Conservation (phyloP, 2,329 filamentous ascomycete genomes). For the Fusarium luffae region DNA sequence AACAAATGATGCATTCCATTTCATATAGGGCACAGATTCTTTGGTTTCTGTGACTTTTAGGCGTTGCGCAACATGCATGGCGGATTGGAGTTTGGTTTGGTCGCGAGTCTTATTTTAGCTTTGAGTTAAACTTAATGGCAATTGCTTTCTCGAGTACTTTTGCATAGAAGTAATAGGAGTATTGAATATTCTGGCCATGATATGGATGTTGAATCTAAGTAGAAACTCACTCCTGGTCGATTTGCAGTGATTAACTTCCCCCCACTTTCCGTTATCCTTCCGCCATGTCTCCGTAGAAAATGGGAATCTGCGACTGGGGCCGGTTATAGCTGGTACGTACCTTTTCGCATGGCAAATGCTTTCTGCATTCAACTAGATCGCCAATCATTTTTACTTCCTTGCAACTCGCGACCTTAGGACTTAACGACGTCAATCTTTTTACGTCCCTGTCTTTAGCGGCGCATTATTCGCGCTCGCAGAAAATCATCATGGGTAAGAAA, state of each 20-base stretch:
- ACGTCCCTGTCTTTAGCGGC: conserved; percentile 17
- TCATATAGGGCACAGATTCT: conserved; percentile 40
- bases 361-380: conserved; percentile 8
- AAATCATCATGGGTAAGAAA: conserved; percentile 43
- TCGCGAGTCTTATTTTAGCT: conserved; percentile 8
- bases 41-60: conserved; percentile 33
- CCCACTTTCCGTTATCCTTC: conserved; percentile 5
- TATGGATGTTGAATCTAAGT: not conserved
- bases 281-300: not conserved
- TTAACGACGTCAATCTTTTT: not conserved
- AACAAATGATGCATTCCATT: conserved; percentile 45
- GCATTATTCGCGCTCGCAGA: conserved; percentile 14
- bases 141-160: not conserved
- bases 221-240: not conserved
- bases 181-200: not conserved
- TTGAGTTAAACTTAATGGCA: conserved; percentile 28
- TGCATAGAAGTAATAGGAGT: not conserved
- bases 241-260: not conserved
- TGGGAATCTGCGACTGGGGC: not conserved
- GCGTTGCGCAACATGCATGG: conserved; percentile 42
- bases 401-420: conserved; percentile 6
- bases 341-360: conserved; percentile 17
- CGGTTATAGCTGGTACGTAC: conserved; percentile 25
- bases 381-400: conserved; percentile 22
- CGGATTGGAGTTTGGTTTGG: conserved; percentile 32